Percentiles rank a stretch among this genome's conserved stretches.
These are phyloP conservation scores for Psilocybe mexicana DNA, from an alignment of 1,284 basidiomycete species.

Conservation along the genomic window DNA sequence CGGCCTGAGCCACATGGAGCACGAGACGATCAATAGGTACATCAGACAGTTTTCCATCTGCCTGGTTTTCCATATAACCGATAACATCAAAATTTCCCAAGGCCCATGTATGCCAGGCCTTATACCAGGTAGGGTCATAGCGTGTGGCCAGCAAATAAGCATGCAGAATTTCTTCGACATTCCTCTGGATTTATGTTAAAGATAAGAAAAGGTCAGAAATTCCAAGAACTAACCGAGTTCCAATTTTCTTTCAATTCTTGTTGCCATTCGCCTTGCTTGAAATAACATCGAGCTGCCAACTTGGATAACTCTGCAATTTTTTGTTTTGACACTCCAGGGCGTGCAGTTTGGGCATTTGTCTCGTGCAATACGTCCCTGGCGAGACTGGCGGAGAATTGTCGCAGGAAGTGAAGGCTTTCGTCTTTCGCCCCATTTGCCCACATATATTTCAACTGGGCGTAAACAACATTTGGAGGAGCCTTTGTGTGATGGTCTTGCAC, in stretches of 20 bases:
- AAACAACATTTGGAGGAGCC: conserved; percentile 95
- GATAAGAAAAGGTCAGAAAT: neutral
- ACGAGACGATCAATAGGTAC: conserved; percentile 75
- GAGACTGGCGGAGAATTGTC: conserved; percentile 80
- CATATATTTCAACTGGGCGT: conserved; percentile 95
- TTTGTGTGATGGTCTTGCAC: conserved; percentile 57
- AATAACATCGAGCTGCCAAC: conserved; percentile 94
- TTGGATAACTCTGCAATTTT: conserved; percentile 80
- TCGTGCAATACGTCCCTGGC: conserved; percentile 75
- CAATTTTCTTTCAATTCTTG: conserved; percentile 78
- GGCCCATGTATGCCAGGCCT: conserved; percentile 99
- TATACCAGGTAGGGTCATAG: conserved; percentile 95
- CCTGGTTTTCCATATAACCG: conserved; percentile 73
- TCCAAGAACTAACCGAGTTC: conserved; percentile 58
- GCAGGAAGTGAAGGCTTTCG: conserved; percentile 85
- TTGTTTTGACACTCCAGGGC: conserved; percentile 54
- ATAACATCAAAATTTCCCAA: conserved; percentile 97
- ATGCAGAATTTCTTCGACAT: conserved; percentile 80
- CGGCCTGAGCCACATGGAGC: conserved; percentile 90
- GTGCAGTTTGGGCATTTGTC: conserved; percentile 44
- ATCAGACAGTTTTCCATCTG: conserved; percentile 61
- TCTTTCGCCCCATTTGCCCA: conserved; percentile 87
- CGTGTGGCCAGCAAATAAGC: conserved; percentile 90
- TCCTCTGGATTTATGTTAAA: conserved; percentile 47
- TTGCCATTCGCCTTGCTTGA: conserved; percentile 98